Conservation (phyloP, 1,139 yeast genomes). For the Yamadazyma taylorii region DNA sequence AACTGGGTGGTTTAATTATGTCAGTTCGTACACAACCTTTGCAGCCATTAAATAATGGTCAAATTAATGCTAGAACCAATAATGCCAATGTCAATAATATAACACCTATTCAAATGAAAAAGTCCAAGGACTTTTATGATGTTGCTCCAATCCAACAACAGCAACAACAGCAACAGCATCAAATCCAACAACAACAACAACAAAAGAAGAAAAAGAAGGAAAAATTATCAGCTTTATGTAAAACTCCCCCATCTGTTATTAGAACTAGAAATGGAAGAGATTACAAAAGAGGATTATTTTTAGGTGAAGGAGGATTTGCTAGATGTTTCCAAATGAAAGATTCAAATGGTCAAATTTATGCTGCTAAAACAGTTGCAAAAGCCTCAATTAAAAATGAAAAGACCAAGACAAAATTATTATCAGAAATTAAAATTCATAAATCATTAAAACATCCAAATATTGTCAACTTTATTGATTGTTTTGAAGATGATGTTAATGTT, state of each 20-base stretch:
- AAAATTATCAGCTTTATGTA: slow-evolving; percentile 82
- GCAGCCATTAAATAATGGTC: slow-evolving; percentile 49
- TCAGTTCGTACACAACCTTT: slow-evolving; percentile 46
- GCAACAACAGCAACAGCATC: slow-evolving; percentile 17
- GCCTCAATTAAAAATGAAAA: slow-evolving; percentile 89
- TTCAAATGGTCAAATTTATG: slow-evolving; percentile 81
- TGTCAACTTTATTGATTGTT: slow-evolving; percentile 90
- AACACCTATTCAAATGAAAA: slow-evolving; percentile 44
- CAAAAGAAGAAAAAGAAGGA: slow-evolving; percentile 68
- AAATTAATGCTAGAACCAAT: slow-evolving; percentile 35
- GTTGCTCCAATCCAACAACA: slow-evolving; percentile 18
- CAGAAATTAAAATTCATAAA: slow-evolving; percentile 95
- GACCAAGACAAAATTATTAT: slow-evolving; percentile 82
- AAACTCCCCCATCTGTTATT: slow-evolving; percentile 92
- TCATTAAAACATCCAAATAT: slow-evolving; percentile 85
- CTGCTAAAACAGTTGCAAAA: slow-evolving; percentile 98
- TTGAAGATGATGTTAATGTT: slow-evolving; percentile 92
- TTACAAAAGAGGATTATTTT: slow-evolving; percentile 84
- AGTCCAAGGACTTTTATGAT: slow-evolving; percentile 13
- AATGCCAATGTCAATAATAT: slow-evolving; percentile 26
- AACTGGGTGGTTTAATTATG: slow-evolving; percentile 18
- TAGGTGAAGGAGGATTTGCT: slow-evolving; percentile 99
- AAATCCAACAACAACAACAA: slow-evolving; percentile 18
- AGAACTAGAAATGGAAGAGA: slow-evolving; percentile 85
- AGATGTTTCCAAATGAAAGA: slow-evolving; percentile 97